phyloP scores from a whole-genome alignment of 1,284 basidiomycete genomes.

The Marasmius sp. region DNA sequence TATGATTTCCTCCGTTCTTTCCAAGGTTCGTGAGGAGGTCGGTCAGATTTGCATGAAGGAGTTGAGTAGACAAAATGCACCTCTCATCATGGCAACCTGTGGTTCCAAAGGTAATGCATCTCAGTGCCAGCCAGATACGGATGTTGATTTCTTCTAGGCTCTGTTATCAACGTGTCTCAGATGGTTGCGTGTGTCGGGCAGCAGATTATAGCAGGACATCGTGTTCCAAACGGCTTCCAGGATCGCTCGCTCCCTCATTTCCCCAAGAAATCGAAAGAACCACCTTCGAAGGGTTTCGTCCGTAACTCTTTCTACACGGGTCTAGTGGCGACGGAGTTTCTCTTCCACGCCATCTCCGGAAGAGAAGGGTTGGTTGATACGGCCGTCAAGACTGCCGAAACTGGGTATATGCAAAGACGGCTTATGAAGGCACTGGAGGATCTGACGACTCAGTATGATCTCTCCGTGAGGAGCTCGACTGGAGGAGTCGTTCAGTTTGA shows the following conservation, averaged over 20 bases:
- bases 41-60: slow-evolving; percentile 99
- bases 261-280: slow-evolving; percentile 95
- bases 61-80: slow-evolving; percentile 93
- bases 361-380: slow-evolving; percentile 99
- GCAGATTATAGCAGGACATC: slow-evolving; percentile 97
- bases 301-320: slow-evolving; percentile 97
- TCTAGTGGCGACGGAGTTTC: slow-evolving; percentile 93
- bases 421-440: slow-evolving; percentile 99
- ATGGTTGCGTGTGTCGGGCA: slow-evolving; percentile 99
- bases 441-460: slow-evolving; percentile 94
- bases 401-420: slow-evolving; percentile 98
- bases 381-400: slow-evolving; percentile 99
- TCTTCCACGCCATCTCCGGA: slow-evolving; percentile 99
- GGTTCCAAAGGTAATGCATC: slow-evolving; percentile 85
- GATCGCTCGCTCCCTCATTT: slow-evolving; percentile 99
- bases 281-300: slow-evolving; percentile 98
- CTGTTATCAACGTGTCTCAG: slow-evolving; percentile 98
- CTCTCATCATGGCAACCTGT: slow-evolving; percentile 98
- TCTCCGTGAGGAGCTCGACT: slow-evolving; percentile 94
- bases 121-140: background rate
- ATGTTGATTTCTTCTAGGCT: slow-evolving; percentile 55
- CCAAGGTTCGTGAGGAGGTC: slow-evolving; percentile 93
- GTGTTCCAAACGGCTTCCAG: slow-evolving; percentile 99
- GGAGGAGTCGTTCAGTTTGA: slow-evolving; percentile 98
- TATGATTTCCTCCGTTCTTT: slow-evolving; percentile 90